A percentile compares a stretch with the other conserved stretches of the same genome.
Evolutionary conservation across 805 yeast genomes (phyloP).

Genomic region (Danielia reshetovae): DNA sequence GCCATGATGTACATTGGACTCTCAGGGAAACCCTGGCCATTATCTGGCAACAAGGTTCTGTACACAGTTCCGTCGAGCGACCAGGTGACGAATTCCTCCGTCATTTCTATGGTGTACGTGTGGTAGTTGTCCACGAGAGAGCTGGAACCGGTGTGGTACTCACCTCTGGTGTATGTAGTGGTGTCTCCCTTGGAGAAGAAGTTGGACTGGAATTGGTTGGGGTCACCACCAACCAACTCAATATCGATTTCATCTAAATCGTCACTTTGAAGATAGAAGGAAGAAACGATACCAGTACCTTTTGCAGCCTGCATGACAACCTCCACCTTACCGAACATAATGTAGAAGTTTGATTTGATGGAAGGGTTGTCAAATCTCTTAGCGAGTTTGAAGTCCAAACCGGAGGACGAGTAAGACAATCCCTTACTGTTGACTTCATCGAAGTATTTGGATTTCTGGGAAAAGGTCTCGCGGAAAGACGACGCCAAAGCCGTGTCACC

Average conservation of each 20-base stretch:
- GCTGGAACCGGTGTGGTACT: conserved; percentile 51
- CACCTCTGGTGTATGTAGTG: conserved; percentile 76
- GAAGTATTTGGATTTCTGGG: conserved; percentile 10
- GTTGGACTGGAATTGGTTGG: conserved; percentile 69
- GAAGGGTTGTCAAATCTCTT: conserved; percentile 75
- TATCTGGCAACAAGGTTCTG: conserved; percentile 54
- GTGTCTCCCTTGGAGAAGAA: conserved; percentile 80
- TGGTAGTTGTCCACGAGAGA: conserved; percentile 60
- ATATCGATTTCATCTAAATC: conserved; percentile 87
- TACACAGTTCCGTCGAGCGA: conserved; percentile 64
- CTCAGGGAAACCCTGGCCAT: conserved; percentile 78
- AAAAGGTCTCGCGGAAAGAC: conserved; percentile 8
- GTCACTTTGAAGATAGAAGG: conserved; percentile 76
- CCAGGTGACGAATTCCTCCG: conserved; percentile 61
- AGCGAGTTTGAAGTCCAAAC: conserved; percentile 57
- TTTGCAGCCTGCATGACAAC: conserved; percentile 66
- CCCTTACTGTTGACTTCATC: conserved; percentile 37
- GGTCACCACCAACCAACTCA: conserved; percentile 84
- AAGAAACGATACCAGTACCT: conserved; percentile 77
- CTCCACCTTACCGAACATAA: conserved; percentile 86
- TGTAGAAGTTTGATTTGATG: conserved; percentile 69
- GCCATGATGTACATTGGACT: conserved; percentile 61
- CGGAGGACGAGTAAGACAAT: conserved; percentile 43
- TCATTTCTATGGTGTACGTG: conserved; percentile 86
- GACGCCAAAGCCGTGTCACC: conserved; percentile 8